Base-by-base conservation (phyloP, 2,329 filamentous ascomycete genomes). In the Fusarium metavorans region DNA sequence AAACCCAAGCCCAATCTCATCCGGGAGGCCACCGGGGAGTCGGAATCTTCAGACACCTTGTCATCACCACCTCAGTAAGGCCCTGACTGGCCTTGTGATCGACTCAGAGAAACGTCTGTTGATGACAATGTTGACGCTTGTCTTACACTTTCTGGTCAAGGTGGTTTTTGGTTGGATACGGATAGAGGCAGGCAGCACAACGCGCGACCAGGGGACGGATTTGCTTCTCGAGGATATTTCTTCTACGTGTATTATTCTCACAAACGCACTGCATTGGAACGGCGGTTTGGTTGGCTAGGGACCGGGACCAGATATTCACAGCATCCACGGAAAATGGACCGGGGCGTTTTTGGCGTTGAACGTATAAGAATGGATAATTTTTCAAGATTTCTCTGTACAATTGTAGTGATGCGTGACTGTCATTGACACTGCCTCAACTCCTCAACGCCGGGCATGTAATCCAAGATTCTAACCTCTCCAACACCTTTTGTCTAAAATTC, bases 21-120 rank as follows among this genome's bases (percentile, higher is more conserved):
- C 20, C 84, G 85, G 52, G 84, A 86, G 52, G 84, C 84, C 20
- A 88, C 90, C 56, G 85, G 82, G 48, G 87, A 87, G 71, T 90
- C 88, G 18, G 89, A 91, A 77, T 89, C 88, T 45, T 90, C 88
- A 1, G 89, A 86, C 20, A 87, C 87, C 0, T 79, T 89, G 68
- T 90, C 89, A 1, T 90, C 89, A 18, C 89, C 89, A 20, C 87
- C 87, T 30, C 73, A 66, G 54, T 76, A 75, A 37, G 34, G 11
- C 13, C 45, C n/a, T 54, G 30, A 50, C 27, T 39, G 30, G 10
- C n/a, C 32, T 20, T 18, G n/a, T 25, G 30, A 48, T 37, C 56
- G 41, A 13, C n/a, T 45, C 52, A n/a, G 56, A 8, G 14, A 30
- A 54, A 39, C 45, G 65, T 68, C 23, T 34, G 18, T 39, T 43